Conservation (phyloP, 345 rosid genomes). For the Moricandia arvensis region DNA sequence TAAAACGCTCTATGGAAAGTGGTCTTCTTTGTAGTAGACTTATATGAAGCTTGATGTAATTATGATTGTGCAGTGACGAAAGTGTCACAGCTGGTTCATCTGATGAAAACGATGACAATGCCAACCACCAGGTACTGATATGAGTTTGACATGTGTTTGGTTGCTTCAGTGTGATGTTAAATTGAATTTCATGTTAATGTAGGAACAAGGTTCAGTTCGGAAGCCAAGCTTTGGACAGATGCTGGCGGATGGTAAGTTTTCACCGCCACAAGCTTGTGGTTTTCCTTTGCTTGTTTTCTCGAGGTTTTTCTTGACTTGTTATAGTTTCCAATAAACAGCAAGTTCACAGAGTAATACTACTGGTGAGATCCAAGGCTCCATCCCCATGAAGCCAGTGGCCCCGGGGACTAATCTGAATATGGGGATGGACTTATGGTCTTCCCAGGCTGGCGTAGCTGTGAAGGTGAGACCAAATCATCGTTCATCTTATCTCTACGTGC, state of each 20-base stretch:
- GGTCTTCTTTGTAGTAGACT: too few relatives aligned
- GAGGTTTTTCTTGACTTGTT: conserved; percentile 28
- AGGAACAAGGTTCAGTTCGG: conserved; percentile 59
- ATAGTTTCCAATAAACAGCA: conserved; percentile 45
- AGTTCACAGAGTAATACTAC: conserved; percentile 55
- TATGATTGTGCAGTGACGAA: conserved; percentile 83
- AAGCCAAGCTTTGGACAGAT: conserved; percentile 73
- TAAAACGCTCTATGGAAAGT: too few relatives aligned
- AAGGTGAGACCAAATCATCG: conserved; percentile 55
- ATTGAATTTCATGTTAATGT: conserved; percentile 8
- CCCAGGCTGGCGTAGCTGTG: conserved; percentile 56
- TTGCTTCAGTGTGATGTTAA: not conserved
- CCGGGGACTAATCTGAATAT: conserved; percentile 81
- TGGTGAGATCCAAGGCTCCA: conserved; percentile 50
- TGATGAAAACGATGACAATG: conserved; percentile 72
- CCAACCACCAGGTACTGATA: conserved; percentile 58
- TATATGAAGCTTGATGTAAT: too few relatives aligned
- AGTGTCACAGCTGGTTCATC: conserved; percentile 94
- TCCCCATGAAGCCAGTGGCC: conserved; percentile 62
- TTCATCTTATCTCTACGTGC: conserved; percentile 21
- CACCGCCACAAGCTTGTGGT: not conserved
- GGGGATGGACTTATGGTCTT: conserved; percentile 92
- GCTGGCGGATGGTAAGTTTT: conserved; percentile 74
- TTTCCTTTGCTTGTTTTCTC: not conserved
- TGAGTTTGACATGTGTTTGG: not conserved